Evolutionary conservation across 1,284 basidiomycete genomes (phyloP), one percentile per base, ranked within the genome.

Genomic region (Leccinum angustisporum): DNA sequence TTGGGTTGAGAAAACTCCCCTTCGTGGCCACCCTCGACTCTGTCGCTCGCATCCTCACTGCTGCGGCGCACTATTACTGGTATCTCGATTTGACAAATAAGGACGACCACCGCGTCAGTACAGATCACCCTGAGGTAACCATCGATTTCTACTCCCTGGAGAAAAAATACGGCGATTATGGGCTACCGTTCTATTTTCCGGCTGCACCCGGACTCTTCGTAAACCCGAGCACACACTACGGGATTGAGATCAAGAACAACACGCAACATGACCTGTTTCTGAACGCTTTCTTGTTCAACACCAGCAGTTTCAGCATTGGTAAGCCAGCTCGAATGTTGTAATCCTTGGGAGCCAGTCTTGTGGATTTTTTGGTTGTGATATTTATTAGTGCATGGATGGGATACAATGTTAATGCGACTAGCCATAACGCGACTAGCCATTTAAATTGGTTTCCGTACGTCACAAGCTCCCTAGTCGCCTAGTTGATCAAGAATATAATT

Each of bases 251-350:
- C 53, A 63, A 53, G n/a, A 70, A 70, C 40, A 55, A 67, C 3
- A 72, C 70, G 1, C 9, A n/a, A 3, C 5, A 18, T 16, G 53
- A 72, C 13, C 18, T 70, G 1, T 72, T 68, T 25, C 11, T 66
- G 10, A 71, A 70, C 8, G 67, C 46, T 1, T 72, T 70, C 58
- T 30, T 70, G 34, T 72, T 70, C 27, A 72, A 71, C 13, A 60
- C 62, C 34, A 59, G 58, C 14, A 63, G 55, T 52, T 40, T 68
- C 30, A 62, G 60, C 25, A 69, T 70, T 43, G 51, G 69, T 68
- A n/a, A 51, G 61, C 3, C 13, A 6, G 8, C 10, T 7, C 27
- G 5, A n/a, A n/a, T n/a, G 9, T 16, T 30, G 21, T 25, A 21
- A 46, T 21, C 43, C 43, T 46, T 46, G 43, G 43, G 43, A 46